Percentiles rank a stretch among this genome's conserved stretches.
Evolutionary conservation across 192 early-diverging fungal species (phyloP).

Genomic region (Entomortierella lignicola): DNA sequence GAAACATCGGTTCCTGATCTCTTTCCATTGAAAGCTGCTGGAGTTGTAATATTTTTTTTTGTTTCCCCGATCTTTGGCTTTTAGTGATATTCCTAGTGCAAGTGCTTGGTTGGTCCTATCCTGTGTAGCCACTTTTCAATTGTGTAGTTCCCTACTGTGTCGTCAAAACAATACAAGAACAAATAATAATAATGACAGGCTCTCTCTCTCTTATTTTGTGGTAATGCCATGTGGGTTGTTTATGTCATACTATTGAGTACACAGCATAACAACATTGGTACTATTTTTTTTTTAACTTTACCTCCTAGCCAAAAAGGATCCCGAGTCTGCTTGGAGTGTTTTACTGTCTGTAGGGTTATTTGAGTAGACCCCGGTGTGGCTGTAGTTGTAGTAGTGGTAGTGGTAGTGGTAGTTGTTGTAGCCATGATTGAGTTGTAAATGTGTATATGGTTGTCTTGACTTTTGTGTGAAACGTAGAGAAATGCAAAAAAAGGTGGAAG

Average conservation of each 20-base stretch:
- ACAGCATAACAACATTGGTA: too few relatives aligned
- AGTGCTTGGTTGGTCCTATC: too few relatives aligned
- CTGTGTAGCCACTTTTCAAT: too few relatives aligned
- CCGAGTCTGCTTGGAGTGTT: constrained; percentile 14
- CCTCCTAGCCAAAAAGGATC: constrained; percentile 67
- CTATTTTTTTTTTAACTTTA: too few relatives aligned
- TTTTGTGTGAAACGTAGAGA: background rate
- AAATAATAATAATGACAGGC: too few relatives aligned
- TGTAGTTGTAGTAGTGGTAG: too few relatives aligned
- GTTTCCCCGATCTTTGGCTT: background rate
- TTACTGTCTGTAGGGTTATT: constrained; percentile 23
- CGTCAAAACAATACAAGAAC: background rate
- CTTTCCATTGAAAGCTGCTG: background rate
- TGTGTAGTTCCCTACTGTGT: too few relatives aligned
- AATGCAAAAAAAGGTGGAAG: background rate
- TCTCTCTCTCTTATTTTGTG: too few relatives aligned
- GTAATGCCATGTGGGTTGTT: too few relatives aligned
- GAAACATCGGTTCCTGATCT: background rate
- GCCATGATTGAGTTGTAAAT: constrained; percentile 11
- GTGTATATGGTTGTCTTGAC: background rate
- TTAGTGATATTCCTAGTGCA: background rate
- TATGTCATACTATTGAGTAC: too few relatives aligned
- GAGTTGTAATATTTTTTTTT: background rate
- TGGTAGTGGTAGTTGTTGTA: constrained; percentile 22
- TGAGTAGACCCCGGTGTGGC: constrained; percentile 7